These are phyloP conservation scores for Lobosporangium transversale DNA, from an alignment of 192 early-diverging fungal species.

Conservation along the genomic window DNA sequence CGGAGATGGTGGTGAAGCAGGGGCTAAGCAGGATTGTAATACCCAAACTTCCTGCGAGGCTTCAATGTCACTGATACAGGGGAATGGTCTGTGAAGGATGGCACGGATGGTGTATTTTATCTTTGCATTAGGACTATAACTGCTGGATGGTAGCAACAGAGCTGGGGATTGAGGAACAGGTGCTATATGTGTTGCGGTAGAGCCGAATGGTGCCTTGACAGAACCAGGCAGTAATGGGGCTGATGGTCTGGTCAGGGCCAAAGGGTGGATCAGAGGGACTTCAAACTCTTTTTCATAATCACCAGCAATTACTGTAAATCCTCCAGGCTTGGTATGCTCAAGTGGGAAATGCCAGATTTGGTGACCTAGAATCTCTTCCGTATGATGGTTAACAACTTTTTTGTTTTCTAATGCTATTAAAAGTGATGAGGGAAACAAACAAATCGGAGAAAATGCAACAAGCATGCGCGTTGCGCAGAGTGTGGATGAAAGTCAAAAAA, in stretches of 20 bases:
- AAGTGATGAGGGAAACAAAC: background rate
- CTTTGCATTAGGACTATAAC: constrained; percentile 21
- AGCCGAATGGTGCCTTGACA: background rate
- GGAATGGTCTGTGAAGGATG: constrained; percentile 42
- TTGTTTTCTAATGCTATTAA: constrained; percentile 44
- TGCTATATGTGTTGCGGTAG: background rate
- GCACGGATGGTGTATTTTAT: constrained; percentile 41
- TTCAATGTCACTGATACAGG: constrained; percentile 29
- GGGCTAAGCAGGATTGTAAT: constrained; percentile 22
- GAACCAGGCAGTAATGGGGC: background rate
- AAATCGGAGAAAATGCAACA: constrained; percentile 1
- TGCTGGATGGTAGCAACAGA: constrained; percentile 33
- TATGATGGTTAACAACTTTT: constrained; percentile 36
- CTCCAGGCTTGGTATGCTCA: constrained; percentile 27
- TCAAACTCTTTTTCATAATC: constrained; percentile 40
- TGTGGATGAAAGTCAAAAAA: too few relatives aligned
- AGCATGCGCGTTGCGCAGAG: background rate
- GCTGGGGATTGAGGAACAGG: background rate
- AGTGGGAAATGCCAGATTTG: constrained; percentile 44
- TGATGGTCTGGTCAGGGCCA: background rate
- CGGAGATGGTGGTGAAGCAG: constrained; percentile 1
- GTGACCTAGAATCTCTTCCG: constrained; percentile 38
- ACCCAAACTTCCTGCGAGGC: constrained; percentile 48
- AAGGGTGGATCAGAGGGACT: constrained; percentile 26
- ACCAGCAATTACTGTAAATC: constrained; percentile 28